Evolutionary conservation across 352 stramenopile species (phyloP).

Genomic region (Phytopythium vexans): DNA sequence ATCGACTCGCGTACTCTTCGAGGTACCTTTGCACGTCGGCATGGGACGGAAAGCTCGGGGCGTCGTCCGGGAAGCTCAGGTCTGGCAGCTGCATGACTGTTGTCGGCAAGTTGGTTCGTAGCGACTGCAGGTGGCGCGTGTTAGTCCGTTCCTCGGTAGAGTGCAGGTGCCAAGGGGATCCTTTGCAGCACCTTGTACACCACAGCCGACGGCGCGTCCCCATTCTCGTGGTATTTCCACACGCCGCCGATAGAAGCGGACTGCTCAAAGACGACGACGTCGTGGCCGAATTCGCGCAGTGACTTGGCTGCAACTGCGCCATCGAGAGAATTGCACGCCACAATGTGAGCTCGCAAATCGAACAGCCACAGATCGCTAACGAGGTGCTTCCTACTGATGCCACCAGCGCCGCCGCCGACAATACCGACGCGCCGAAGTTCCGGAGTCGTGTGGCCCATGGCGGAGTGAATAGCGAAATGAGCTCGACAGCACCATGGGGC

Average conservation of each 20-base stretch:
- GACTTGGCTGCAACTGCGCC: slow-evolving; percentile 61
- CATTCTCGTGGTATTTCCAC: slow-evolving; percentile 67
- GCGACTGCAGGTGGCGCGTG: slow-evolving; percentile 28
- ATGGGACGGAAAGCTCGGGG: slow-evolving; percentile 61
- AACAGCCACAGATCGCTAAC: slow-evolving; percentile 10
- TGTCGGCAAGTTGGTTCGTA: slow-evolving; percentile 78
- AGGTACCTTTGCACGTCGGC: slow-evolving; percentile 63
- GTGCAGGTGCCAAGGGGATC: neutral
- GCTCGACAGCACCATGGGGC: too few relatives aligned
- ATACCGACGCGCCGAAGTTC: slow-evolving; percentile 47
- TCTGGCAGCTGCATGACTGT: slow-evolving; percentile 76
- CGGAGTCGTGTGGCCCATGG: neutral
- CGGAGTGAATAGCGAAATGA: too few relatives aligned
- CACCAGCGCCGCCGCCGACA: slow-evolving; percentile 66
- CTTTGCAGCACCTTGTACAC: slow-evolving; percentile 53
- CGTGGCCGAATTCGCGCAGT: slow-evolving; percentile 58
- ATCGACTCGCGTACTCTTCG: slow-evolving; percentile 61
- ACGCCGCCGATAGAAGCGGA: slow-evolving; percentile 51
- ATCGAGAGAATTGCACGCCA: neutral
- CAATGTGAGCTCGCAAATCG: too few relatives aligned
- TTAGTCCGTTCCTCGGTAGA: neutral
- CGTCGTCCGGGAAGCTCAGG: slow-evolving; percentile 51
- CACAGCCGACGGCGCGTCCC: slow-evolving; percentile 37
- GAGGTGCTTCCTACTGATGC: slow-evolving; percentile 42
- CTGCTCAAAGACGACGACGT: slow-evolving; percentile 76